Evolutionary conservation across 1,139 yeast genomes (phyloP).

Genomic region (Lizanozyma gosingica): DNA sequence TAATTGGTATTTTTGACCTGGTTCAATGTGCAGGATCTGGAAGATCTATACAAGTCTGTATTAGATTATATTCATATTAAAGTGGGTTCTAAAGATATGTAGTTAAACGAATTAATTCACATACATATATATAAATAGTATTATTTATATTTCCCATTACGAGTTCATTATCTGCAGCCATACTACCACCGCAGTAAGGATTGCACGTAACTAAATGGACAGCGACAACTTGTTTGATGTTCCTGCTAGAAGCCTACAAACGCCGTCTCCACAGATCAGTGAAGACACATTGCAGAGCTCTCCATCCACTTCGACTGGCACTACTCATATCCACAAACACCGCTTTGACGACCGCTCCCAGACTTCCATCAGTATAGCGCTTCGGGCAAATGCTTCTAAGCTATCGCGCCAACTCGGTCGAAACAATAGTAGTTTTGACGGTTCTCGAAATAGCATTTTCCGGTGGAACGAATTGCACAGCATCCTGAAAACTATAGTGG

Average conservation of each 20-base stretch:
- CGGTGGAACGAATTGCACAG: neutral
- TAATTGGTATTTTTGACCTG: too few relatives aligned
- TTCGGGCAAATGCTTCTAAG: conserved; percentile 7
- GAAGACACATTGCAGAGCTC: neutral
- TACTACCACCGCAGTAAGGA: too few relatives aligned
- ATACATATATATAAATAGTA: too few relatives aligned
- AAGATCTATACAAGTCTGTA: too few relatives aligned
- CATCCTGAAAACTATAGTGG: conserved; percentile 1
- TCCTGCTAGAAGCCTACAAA: neutral
- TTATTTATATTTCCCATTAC: too few relatives aligned
- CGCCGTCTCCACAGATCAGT: neutral
- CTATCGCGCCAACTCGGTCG: neutral
- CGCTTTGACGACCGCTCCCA: conserved; percentile 34
- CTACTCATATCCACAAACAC: conserved; percentile 9
- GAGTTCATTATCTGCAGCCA: too few relatives aligned
- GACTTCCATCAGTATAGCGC: conserved; percentile 18
- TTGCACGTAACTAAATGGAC: neutral
- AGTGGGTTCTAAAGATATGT: too few relatives aligned
- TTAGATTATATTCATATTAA: too few relatives aligned
- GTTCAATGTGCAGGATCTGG: too few relatives aligned
- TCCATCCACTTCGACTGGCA: conserved; percentile 1
- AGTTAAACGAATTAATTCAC: too few relatives aligned
- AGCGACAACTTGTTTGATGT: neutral
- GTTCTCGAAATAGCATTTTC: neutral
- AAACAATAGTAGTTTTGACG: neutral